Base-by-base conservation (phyloP, 2,329 filamentous ascomycete species). In the Ophiostoma sp. region DNA sequence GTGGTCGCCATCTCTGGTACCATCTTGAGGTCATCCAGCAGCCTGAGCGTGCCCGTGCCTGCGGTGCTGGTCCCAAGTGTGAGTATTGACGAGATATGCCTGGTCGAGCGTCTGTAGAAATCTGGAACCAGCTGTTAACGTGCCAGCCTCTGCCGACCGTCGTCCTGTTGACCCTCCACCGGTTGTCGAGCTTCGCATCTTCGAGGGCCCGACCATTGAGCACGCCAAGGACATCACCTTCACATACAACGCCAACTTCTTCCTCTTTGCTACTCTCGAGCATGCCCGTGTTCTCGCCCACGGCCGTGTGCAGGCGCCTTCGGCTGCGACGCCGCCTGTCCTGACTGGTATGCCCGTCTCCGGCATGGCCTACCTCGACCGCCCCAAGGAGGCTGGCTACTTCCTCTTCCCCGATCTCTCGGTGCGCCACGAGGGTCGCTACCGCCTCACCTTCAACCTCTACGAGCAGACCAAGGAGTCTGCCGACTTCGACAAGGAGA, bases 351-450 rank as follows among this genome's bases (percentile, higher is more conserved):
- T 96, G 74, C 93, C 93, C 0, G 94, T 97, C 14, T 95, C 94
- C 18, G 95, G 94, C 69, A 96, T 97, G 85, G 93, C 94, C 38
- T 97, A 98, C 76, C 85, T 99, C 66, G 94, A 98, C 76, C 90
- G 94, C 62, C 95, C 95, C 2, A 79, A 80, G 52, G 85, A 87
- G 73, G 87, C 86, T 58, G 95, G 93, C 67, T 99, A 98, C 78
- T 99, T 99, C 79, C 91, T 99, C 77, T 99, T 99, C 77, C 95
- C 95, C 3, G 95, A 99, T 78, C 82, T 98, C 41, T 97, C 94
- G 0, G 94, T 99, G 64, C 89, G 95, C 68, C 94, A 99, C 75
- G 95, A 99, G 78, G 95, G 95, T 71, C 89, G 89, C 73, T 99
- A 97, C 78, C 85, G 89, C n/a, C 81, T 99, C 67, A 91, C 88